A percentile compares a stretch with the other conserved stretches of the same genome.
Conservation (phyloP, 2,329 filamentous ascomycete species). For the Berkeleyomyces rouxiae region DNA sequence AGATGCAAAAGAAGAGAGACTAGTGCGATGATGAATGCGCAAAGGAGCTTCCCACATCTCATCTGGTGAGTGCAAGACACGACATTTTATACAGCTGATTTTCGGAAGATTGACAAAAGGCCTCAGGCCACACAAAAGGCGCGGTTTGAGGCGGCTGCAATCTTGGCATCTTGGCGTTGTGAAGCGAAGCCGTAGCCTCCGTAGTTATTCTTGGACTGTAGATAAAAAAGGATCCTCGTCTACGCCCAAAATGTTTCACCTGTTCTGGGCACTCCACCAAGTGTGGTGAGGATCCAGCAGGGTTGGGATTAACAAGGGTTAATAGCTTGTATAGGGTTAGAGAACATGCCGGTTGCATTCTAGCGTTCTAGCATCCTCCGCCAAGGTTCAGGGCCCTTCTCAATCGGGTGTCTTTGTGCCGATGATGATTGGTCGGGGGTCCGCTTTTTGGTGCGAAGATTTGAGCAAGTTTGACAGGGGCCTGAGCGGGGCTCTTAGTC, state of each 20-base stretch:
- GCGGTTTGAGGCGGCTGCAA: neutral
- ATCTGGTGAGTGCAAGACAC: neutral
- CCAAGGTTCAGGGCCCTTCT: too few relatives aligned
- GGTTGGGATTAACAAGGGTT: too few relatives aligned
- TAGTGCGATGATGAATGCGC: neutral
- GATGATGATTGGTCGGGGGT: neutral
- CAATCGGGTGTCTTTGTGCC: neutral
- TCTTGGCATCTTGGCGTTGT: neutral
- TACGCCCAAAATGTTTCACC: neutral
- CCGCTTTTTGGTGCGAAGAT: constrained; percentile 23
- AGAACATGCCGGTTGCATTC: too few relatives aligned
- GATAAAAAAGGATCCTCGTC: neutral
- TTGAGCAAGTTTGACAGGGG: constrained; percentile 30
- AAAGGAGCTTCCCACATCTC: too few relatives aligned
- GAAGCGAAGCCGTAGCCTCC: neutral
- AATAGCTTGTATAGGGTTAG: neutral
- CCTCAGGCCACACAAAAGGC: neutral
- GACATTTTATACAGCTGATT: neutral
- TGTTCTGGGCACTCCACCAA: neutral
- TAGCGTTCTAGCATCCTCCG: too few relatives aligned
- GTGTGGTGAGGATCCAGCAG: neutral
- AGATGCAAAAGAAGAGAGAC: neutral
- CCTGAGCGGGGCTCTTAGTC: neutral
- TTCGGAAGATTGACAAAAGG: neutral
- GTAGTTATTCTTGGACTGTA: neutral